A percentile compares a stretch with the other conserved stretches of the same genome.
Conservation (phyloP, 106 monocot genomes). For the Acorus calamus region DNA sequence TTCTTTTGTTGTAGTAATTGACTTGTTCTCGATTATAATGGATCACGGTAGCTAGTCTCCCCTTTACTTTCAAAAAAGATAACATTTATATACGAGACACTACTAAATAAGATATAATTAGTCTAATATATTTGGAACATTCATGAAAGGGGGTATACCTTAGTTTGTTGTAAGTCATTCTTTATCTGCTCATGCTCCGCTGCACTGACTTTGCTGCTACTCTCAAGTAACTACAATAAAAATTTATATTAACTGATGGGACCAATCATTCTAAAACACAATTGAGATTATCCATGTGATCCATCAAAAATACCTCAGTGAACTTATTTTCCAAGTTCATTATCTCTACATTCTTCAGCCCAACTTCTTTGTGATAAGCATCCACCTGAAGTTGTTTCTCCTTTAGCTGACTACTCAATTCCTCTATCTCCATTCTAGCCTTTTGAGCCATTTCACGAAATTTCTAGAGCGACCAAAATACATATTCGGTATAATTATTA, state of each 20-base stretch:
- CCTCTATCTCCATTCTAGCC: conserved; percentile 59
- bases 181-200: conserved; percentile 52
- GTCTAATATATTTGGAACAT: too few species aligned
- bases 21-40: too few species aligned
- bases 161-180: conserved; percentile 45
- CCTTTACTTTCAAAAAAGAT: too few species aligned
- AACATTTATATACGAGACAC: too few species aligned
- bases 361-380: conserved; percentile 38
- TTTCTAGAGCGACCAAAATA: conserved; percentile 36
- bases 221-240: conserved; percentile 64
- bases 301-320: conserved; percentile 39
- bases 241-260: conserved; percentile 3
- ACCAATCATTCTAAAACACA: too few species aligned
- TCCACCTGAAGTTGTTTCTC: conserved; percentile 47
- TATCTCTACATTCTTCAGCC: conserved; percentile 41
- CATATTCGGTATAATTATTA: conserved; percentile 1
- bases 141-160: conserved; percentile 22
- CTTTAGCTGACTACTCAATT: conserved; percentile 25
- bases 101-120: too few species aligned
- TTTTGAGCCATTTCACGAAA: conserved; percentile 53
- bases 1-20: too few species aligned
- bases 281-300: background rate
- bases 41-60: too few species aligned
- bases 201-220: conserved; percentile 34
- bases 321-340: conserved; percentile 41